Percentiles rank a stretch among this genome's conserved stretches.
Conservation (phyloP, 2,329 filamentous ascomycete genomes). For the Dryadomyces quercus-mongolicae region DNA sequence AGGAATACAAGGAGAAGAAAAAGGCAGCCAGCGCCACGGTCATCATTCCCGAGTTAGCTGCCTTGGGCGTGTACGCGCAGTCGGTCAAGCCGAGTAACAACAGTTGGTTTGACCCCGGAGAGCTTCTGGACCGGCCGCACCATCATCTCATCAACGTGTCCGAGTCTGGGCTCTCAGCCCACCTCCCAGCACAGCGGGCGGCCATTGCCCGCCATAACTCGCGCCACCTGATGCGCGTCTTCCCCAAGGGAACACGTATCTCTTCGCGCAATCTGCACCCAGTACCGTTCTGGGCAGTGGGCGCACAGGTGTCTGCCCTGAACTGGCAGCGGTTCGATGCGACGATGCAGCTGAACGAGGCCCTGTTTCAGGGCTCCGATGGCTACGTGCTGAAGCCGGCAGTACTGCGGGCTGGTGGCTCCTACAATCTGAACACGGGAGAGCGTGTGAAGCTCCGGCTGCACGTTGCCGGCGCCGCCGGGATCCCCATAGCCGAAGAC, state of each 20-base stretch:
- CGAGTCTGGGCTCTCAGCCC: constrained; percentile 42
- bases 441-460: constrained; percentile 39
- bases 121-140: constrained; percentile 42
- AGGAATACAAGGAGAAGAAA: constrained; percentile 41
- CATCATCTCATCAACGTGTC: constrained; percentile 60
- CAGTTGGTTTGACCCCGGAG: constrained; percentile 46
- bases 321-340: constrained; percentile 96
- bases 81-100: constrained; percentile 55
- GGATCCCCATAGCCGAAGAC: constrained; percentile 41
- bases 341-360: constrained; percentile 91
- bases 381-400: constrained; percentile 80
- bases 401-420: constrained; percentile 49
- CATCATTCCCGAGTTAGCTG: constrained; percentile 54
- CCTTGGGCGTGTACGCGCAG: constrained; percentile 56
- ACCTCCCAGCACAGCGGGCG: constrained; percentile 32
- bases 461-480: constrained; percentile 49
- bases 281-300: constrained; percentile 78
- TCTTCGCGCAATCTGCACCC: constrained; percentile 93
- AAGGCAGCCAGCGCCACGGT: constrained; percentile 29
- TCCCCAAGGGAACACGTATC: constrained; percentile 66
- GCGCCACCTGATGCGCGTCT: constrained; percentile 78
- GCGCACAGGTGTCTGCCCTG: constrained; percentile 95
- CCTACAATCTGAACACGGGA: constrained; percentile 30
- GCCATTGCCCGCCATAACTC: constrained; percentile 57
- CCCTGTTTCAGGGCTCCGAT: constrained; percentile 80